A percentile compares a stretch with the other conserved stretches of the same genome.
phyloP scores from a whole-genome alignment of 139 green algal species.

The Trebouxia sp. region DNA sequence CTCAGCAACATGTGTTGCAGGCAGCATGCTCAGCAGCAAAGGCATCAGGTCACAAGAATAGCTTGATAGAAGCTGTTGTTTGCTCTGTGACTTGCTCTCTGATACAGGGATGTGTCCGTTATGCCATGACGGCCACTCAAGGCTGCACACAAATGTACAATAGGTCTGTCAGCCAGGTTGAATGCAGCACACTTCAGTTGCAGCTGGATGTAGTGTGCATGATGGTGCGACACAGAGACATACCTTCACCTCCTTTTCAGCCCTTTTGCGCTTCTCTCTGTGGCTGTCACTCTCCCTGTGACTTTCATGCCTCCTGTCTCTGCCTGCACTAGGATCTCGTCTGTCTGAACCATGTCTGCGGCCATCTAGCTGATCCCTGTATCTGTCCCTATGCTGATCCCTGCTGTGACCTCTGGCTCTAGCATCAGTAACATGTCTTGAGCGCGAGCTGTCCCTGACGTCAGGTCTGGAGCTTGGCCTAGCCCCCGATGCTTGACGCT shows the following conservation, averaged over 20 bases:
- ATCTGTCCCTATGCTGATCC: background rate
- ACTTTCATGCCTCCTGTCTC: background rate
- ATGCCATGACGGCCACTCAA: no score
- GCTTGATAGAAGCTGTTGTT: no score
- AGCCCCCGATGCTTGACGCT: background rate
- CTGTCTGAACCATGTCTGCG: no score
- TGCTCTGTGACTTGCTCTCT: no score
- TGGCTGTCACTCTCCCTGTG: constrained; percentile 18
- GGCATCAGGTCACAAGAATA: no score
- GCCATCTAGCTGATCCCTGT: background rate
- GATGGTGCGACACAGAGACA: background rate
- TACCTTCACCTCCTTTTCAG: constrained; percentile 16
- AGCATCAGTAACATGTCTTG: background rate
- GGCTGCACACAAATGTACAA: no score
- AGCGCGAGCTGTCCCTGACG: background rate
- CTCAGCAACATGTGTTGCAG: no score
- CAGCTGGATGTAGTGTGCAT: background rate
- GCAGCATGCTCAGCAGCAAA: no score
- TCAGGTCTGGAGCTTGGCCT: background rate
- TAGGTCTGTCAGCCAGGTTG: no score
- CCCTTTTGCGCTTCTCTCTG: constrained; percentile 29
- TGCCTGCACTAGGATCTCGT: background rate
- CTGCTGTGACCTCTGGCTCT: background rate
- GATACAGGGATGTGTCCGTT: no score
- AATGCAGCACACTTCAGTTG: no score